A percentile compares a stretch with the other conserved stretches of the same genome.
Evolutionary conservation across 257 asterid genomes (phyloP).

Genomic region (Rehmannia glutinosa): DNA sequence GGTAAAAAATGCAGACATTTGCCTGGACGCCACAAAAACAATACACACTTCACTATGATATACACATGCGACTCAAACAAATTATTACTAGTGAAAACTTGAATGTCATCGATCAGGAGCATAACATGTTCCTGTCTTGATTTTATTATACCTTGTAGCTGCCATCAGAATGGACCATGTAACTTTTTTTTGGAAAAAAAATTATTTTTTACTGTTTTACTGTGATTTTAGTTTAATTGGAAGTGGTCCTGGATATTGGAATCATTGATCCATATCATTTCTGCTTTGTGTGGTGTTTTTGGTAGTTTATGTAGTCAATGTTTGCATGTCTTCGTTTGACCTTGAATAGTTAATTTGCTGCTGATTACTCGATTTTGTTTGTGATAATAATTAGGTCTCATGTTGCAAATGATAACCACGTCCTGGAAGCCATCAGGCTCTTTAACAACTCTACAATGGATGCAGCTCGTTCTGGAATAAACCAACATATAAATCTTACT

Average conservation of each 20-base stretch:
- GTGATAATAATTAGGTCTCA: conserved; percentile 45
- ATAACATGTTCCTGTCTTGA: no score
- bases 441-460: conserved; percentile 87
- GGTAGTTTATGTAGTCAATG: not conserved
- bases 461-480: conserved; percentile 91
- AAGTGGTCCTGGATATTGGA: not conserved
- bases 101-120: not conserved
- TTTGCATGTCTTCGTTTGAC: not conserved
- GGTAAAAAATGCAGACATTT: not conserved
- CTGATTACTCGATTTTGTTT: conserved; percentile 13
- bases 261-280: not conserved
- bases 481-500: conserved; percentile 73
- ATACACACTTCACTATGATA: not conserved
- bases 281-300: not conserved
- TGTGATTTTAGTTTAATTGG: not conserved
- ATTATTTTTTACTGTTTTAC: not conserved
- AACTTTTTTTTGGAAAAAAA: no score
- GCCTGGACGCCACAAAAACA: not conserved
- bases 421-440: conserved; percentile 85
- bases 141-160: no score
- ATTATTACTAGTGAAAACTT: not conserved
- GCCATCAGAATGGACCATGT: no score
- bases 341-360: conserved; percentile 1
- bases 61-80: not conserved
- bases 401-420: conserved; percentile 78